Base-by-base conservation (phyloP, 1,284 basidiomycete genomes). In the Trichosporon sp. region DNA sequence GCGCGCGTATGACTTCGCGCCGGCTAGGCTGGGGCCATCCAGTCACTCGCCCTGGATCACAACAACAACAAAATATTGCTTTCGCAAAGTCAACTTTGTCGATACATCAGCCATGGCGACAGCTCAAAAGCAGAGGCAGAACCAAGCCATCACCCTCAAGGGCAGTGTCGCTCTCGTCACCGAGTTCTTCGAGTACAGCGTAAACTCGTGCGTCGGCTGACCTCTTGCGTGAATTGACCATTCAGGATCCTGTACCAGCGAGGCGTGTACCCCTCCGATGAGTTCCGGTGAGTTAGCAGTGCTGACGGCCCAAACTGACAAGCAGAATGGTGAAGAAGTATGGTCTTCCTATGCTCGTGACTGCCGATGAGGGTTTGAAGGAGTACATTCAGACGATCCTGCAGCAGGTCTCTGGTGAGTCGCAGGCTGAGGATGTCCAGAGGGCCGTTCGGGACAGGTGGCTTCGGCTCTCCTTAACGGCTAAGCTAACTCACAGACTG, bases 161-260 rank as follows among this genome's bases (percentile, higher is more conserved):
- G 96, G 96, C 0, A 96, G 92, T 0, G 93, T 92, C 0, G 86
- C 88, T 54, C 85, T 98, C n/a, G 95, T 99, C 62, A 95, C 93
- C 14, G 96, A 99, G 76, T 98, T 99, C 84, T 98, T 99, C 85
- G 95, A 95, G 83, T 99, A 93, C 80, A 90, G 91, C 23, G 92
- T 95, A 69, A 95, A 95, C 83, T 91, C 89, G 92, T 93, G 74
- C 49, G 63, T 65, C 23, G 19, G 33, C 62, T 64, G 44, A 64
- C 64, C 8, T 36, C 27, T 11, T 34, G 11, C n/a, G 61, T 52
- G 64, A 36, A 63, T 70, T 67, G 61, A 64, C 54, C n/a, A 21
- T 29, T 27, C 73, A 95, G 92, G 19, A 97, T 99, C 73, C 84
- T 99, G 56, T 99, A 96, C 81, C 95, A 99, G 81, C 86, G 96